Conservation (phyloP, 371 early-diverging fungal species). For the Mortierella polycephala region DNA sequence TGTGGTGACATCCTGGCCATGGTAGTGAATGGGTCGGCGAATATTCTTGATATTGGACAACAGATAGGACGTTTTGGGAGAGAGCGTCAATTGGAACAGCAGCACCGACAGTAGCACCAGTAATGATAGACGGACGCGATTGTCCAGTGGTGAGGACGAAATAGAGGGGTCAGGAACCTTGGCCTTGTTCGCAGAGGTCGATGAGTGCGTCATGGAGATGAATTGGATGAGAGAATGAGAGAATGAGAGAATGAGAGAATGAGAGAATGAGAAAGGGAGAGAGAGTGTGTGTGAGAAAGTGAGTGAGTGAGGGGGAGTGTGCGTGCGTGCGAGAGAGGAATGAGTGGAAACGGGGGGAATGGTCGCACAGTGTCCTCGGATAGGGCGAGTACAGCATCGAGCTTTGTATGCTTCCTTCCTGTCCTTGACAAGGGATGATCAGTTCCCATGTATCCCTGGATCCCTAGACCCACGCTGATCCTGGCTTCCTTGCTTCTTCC, state of each 20-base stretch:
- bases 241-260: not conserved
- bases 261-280: not conserved
- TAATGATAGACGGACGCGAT: constrained; percentile 1
- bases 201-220: constrained; percentile 3
- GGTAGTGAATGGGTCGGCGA: constrained; percentile 34
- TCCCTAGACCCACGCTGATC: too few species aligned
- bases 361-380: too few species aligned
- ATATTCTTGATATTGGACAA: constrained; percentile 40
- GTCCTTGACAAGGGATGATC: too few species aligned
- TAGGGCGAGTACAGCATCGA: too few species aligned
- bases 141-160: not conserved
- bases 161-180: not conserved
- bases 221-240: not conserved
- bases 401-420: too few species aligned
- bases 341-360: not conserved
- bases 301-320: not conserved
- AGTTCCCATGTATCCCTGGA: too few species aligned
- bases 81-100: constrained; percentile 17
- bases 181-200: not conserved
- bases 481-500: too few species aligned
- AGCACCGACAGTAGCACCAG: constrained; percentile 2
- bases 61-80: constrained; percentile 3
- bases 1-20: constrained; percentile 38
- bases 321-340: not conserved
- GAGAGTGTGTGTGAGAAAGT: not conserved